Evolutionary conservation across 345 rosid genomes (phyloP).

Genomic region (Acer campestre): DNA sequence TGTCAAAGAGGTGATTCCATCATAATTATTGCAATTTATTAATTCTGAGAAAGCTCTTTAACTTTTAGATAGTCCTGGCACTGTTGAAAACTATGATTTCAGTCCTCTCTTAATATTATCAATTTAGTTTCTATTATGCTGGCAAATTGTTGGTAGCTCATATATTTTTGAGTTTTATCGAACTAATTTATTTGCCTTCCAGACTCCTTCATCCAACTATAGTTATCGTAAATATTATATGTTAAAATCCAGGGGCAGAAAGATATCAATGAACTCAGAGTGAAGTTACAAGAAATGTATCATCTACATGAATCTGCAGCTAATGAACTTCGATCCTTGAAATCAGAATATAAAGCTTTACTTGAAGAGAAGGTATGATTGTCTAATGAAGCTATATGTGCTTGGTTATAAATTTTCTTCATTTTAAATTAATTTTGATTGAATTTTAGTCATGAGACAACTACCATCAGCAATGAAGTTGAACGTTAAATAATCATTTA

Average conservation of each 20-base stretch:
- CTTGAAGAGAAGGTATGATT: constrained; percentile 64
- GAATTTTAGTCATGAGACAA: neutral
- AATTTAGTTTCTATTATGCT: neutral
- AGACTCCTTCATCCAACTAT: neutral
- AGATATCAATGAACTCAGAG: constrained; percentile 47
- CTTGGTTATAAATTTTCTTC: neutral
- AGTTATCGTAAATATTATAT: neutral
- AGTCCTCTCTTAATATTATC: neutral
- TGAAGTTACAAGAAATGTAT: constrained; percentile 49
- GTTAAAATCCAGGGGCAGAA: constrained; percentile 51
- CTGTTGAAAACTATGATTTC: neutral
- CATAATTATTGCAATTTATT: too few relatives aligned
- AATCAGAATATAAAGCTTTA: constrained; percentile 52
- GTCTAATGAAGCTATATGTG: constrained; percentile 2
- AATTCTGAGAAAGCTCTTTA: too few relatives aligned
- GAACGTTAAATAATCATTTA: constrained; percentile 5
- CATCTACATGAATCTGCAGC: constrained; percentile 47
- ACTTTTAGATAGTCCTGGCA: too few relatives aligned
- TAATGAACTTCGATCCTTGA: constrained; percentile 63
- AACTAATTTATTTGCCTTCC: neutral
- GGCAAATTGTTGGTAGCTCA: neutral
- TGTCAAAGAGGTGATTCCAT: too few relatives aligned
- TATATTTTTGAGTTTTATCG: neutral
- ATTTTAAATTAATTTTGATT: constrained; percentile 11
- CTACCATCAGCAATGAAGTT: neutral